Evolutionary conservation across 2,329 filamentous ascomycete genomes (phyloP).

Genomic region (Phyllosticta capitalensis): DNA sequence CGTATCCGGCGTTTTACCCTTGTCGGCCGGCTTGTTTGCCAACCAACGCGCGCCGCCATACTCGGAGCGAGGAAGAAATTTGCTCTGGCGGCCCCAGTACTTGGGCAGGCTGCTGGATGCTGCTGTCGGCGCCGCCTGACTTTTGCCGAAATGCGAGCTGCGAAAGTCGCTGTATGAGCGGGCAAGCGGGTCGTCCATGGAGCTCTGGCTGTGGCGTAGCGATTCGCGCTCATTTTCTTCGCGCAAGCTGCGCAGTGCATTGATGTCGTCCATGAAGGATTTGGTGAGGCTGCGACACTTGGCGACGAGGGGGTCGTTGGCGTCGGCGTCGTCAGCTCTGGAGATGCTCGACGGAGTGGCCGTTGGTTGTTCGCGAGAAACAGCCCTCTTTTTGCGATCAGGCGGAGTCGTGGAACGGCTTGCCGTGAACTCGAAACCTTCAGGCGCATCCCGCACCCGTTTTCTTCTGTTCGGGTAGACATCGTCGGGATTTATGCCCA

Average conservation of each 20-base stretch:
- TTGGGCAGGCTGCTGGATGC: not conserved
- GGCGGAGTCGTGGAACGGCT: not conserved
- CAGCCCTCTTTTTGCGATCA: slow-evolving; percentile 5
- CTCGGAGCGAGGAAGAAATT: slow-evolving; percentile 9
- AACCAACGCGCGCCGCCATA: slow-evolving; percentile 11
- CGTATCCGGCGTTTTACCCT: not conserved
- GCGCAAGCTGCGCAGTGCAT: slow-evolving; percentile 1
- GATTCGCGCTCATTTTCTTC: not conserved
- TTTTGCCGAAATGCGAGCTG: not conserved
- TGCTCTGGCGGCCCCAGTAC: slow-evolving; percentile 10
- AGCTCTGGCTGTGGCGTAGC: not conserved
- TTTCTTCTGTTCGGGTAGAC: slow-evolving; percentile 18
- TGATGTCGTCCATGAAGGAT: slow-evolving; percentile 15
- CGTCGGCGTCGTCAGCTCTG: slow-evolving; percentile 15
- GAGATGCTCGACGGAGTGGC: slow-evolving; percentile 10
- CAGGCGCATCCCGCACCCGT: slow-evolving; percentile 15
- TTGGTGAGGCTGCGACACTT: slow-evolving; percentile 23
- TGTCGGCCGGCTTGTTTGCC: not conserved
- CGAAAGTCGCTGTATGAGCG: slow-evolving; percentile 7
- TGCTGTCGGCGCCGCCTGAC: not conserved
- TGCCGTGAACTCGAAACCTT: slow-evolving; percentile 6
- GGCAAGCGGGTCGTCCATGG: slow-evolving; percentile 1
- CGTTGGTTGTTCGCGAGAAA: not conserved
- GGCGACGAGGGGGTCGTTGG: slow-evolving; percentile 26
- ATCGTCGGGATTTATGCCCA: slow-evolving; percentile 35